A percentile compares a stretch with the other conserved stretches of the same genome.
Conservation (phyloP, 1,139 yeast genomes). For the Debaryomyces sp. region DNA sequence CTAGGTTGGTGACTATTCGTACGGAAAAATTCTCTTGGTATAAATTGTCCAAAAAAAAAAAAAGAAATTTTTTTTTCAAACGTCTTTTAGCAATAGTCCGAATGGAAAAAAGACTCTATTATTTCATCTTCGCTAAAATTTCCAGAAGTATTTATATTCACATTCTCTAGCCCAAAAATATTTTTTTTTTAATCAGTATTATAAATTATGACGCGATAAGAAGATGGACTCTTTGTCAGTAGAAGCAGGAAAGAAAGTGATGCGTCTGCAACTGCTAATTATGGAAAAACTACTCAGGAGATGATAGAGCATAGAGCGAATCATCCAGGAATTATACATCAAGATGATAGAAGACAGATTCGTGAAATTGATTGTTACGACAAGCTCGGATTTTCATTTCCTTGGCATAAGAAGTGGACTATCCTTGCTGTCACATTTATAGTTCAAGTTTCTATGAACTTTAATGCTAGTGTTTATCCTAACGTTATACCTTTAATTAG, state of each 20-base stretch:
- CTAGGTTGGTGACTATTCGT: too few species aligned
- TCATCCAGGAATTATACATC: background rate
- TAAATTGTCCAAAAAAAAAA: too few species aligned
- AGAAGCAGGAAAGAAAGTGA: background rate
- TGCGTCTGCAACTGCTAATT: background rate
- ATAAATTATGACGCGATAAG: background rate
- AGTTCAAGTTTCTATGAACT: conserved; percentile 40
- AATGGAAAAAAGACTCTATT: too few species aligned
- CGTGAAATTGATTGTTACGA: conserved; percentile 27
- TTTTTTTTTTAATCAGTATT: background rate
- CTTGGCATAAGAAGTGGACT: conserved; percentile 32
- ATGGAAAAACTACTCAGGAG: background rate
- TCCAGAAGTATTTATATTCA: background rate
- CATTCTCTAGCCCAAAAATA: too few species aligned
- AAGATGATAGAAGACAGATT: background rate
- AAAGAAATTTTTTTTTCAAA: too few species aligned
- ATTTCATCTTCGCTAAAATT: background rate
- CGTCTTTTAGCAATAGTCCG: background rate
- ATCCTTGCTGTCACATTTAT: conserved; percentile 31
- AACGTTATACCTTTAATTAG: conserved; percentile 27
- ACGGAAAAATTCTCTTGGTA: too few species aligned
- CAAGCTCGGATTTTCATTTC: conserved; percentile 30
- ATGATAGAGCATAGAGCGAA: background rate
- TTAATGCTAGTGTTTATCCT: conserved; percentile 35
- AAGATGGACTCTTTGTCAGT: background rate